Percentiles rank a stretch among this genome's conserved stretches.
These are phyloP conservation scores for Termitomyces bulborhizus DNA, from an alignment of 768 basidiomycete species.

Conservation along the genomic window DNA sequence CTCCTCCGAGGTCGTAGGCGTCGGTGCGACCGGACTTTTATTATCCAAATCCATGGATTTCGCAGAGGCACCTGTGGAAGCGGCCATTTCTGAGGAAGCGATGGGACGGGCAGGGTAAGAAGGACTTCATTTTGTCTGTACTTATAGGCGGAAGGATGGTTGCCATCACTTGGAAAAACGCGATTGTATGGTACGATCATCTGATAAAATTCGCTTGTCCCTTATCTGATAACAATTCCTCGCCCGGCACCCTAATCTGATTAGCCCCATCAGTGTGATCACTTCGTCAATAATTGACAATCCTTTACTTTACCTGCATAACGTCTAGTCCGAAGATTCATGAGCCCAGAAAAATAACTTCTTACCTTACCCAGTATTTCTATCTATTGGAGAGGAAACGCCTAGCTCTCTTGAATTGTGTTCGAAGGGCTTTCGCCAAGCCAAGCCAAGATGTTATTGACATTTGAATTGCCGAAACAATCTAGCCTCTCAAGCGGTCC, in stretches of 20 bases:
- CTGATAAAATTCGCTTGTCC: constrained; percentile 15
- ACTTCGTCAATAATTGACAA: background rate
- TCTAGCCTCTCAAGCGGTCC: background rate
- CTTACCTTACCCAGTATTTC: no score
- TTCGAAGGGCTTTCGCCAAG: background rate
- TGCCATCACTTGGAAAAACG: constrained; percentile 9
- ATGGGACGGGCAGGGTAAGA: background rate
- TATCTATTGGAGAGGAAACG: background rate
- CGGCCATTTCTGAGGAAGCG: constrained; percentile 7
- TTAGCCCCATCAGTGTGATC: constrained; percentile 4
- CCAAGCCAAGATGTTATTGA: background rate
- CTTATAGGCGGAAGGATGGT: constrained; percentile 7
- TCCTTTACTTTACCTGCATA: no score
- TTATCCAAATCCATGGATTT: constrained; percentile 1
- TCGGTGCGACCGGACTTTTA: background rate
- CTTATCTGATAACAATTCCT: constrained; percentile 17
- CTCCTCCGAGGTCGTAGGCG: constrained; percentile 1
- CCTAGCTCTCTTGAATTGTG: background rate
- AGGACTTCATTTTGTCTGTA: background rate
- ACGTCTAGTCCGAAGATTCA: background rate
- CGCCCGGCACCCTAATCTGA: constrained; percentile 1
- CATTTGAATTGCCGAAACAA: background rate
- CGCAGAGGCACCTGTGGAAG: background rate
- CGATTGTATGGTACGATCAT: constrained; percentile 11
- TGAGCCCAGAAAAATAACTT: no score